Base-by-base conservation (phyloP, 2,329 filamentous ascomycete species). In the Trichoderma atroviride region DNA sequence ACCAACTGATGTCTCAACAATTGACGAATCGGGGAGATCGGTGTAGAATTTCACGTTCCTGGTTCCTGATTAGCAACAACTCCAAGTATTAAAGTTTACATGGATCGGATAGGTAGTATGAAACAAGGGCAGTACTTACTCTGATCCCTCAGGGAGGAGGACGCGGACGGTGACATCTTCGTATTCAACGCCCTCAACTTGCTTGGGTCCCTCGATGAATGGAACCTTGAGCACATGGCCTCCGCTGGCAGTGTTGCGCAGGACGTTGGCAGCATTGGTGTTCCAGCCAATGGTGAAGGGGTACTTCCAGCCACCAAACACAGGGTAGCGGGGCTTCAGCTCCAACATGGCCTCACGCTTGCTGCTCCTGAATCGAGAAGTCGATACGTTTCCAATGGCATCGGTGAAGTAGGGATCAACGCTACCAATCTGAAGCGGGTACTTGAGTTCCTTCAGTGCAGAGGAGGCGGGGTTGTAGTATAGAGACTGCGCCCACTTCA, bases 251-350 rank as follows among this genome's bases (percentile, higher is more conserved):
- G 87, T 84, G 74, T 84, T 88, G 75, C 93, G 90, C 73, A 99
- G 79, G 79, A 92, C 96, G 69, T 87, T 88, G 75, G 89, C 89
- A 33, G 96, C 85, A 73, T 97, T 89, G 64, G 92, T 90, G 82
- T 98, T 96, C 96, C 96, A 99, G 74, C 96, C 96, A 69, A 98
- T 90, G 70, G 92, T 93, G 84, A 98, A 99, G 73, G 92, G 96
- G 81, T 97, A 98, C 81, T 97, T 97, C 96, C 96, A 99, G 71
- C 93, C 94, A 70, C 96, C 96, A 76, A 97, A 99, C 29, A 99
- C 80, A n/a, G 96, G 96, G 80, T 97, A 99, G 64, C 96, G 89
- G 24, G 96, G 96, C 85, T 94, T 96, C 72, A 97, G 86, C 80
- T 97, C 94, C 33, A 99, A 87, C 53, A 91, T 83, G n/a, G 92